Conservation (phyloP, 306 rosid genomes). For the Prinsepia uniflora region DNA sequence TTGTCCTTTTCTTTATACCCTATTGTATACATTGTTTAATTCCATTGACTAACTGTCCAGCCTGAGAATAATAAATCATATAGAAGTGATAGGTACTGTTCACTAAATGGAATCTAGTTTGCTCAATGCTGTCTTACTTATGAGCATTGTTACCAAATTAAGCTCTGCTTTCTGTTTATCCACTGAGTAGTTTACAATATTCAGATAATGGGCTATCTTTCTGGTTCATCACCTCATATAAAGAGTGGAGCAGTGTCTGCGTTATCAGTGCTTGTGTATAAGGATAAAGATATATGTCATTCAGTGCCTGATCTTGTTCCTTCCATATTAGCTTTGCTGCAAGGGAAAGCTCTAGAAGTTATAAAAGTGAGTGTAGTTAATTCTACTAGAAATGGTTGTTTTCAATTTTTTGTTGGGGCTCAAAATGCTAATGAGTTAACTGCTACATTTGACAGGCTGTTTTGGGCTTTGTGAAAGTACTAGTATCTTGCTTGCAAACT, state of each 20-base stretch:
- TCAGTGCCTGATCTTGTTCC: conserved; percentile 69
- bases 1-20: background rate
- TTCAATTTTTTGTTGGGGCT: background rate
- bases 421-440: conserved; percentile 21
- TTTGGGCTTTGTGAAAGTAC: conserved; percentile 87
- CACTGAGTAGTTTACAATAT: conserved; percentile 10
- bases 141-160: background rate
- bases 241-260: conserved; percentile 96
- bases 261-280: conserved; percentile 69
- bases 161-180: background rate
- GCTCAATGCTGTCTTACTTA: background rate
- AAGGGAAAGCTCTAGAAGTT: conserved; percentile 69
- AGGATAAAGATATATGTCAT: conserved; percentile 55
- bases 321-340: conserved; percentile 73
- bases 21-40: too few species aligned
- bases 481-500: conserved; percentile 67
- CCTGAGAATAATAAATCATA: background rate
- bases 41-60: too few species aligned
- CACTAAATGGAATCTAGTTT: background rate
- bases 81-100: background rate
- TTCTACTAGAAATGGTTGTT: background rate
- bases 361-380: conserved; percentile 61
- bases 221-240: conserved; percentile 83
- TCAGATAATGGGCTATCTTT: conserved; percentile 90
- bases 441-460: conserved; percentile 65